Evolutionary conservation across 2,329 filamentous ascomycete species (phyloP).

Genomic region (Fusarium chlamydosporum): DNA sequence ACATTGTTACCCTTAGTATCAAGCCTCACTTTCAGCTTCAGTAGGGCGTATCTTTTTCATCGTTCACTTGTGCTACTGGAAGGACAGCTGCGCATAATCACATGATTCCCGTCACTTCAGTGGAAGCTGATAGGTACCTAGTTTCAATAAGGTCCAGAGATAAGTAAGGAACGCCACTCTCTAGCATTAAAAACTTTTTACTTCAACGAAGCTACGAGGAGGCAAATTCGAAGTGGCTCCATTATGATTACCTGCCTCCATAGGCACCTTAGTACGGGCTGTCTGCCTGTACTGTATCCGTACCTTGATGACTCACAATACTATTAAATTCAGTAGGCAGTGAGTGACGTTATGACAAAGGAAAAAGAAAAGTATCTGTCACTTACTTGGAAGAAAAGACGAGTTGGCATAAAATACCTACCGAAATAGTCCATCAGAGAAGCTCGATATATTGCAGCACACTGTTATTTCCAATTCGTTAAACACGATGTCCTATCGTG

Average conservation of each 20-base stretch:
- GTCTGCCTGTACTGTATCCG: too few species aligned
- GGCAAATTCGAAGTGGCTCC: constrained; percentile 19
- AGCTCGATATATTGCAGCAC: constrained; percentile 2
- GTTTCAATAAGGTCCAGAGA: background rate
- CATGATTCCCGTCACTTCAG: background rate
- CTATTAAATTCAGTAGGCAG: background rate
- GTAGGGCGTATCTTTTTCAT: too few species aligned
- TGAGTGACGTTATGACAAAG: background rate
- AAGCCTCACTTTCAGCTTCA: too few species aligned
- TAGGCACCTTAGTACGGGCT: too few species aligned
- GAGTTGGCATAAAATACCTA: background rate
- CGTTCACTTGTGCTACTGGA: background rate
- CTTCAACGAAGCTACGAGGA: background rate
- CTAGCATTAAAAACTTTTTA: background rate
- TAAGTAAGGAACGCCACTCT: background rate
- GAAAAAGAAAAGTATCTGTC: background rate
- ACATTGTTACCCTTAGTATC: too few species aligned
- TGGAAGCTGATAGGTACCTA: background rate
- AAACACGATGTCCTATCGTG: constrained; percentile 38
- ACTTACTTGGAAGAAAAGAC: background rate
- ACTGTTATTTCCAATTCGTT: constrained; percentile 12
- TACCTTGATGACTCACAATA: constrained; percentile 32
- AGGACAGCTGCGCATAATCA: background rate
- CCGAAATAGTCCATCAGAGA: background rate
- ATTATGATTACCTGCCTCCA: background rate